A percentile compares a stretch with the other conserved stretches of the same genome.
Evolutionary conservation across 257 asterid species (phyloP).

Genomic region (Solanum rostratum): DNA sequence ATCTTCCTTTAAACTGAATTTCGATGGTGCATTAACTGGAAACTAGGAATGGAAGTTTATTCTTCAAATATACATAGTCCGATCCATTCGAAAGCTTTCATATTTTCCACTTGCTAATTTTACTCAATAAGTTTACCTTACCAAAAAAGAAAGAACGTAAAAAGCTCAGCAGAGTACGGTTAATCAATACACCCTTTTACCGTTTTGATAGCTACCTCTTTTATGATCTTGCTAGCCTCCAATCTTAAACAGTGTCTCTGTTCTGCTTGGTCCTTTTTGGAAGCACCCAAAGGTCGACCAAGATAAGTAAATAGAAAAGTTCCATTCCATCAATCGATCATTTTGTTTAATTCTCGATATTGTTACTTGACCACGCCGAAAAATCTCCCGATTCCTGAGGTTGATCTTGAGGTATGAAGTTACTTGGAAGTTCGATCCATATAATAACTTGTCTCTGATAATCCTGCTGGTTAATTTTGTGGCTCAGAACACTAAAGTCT

Average conservation of each 20-base stretch:
- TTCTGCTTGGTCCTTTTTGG: background rate
- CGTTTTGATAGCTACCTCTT: background rate
- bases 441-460: background rate
- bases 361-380: background rate
- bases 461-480: background rate
- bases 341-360: background rate
- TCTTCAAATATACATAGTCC: background rate
- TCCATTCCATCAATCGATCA: background rate
- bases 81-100: background rate
- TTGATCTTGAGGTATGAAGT: background rate
- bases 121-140: background rate
- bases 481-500: background rate
- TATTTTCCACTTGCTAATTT: background rate
- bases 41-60: background rate
- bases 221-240: background rate
- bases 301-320: background rate
- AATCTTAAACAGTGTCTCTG: background rate
- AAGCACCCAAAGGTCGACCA: background rate
- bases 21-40: background rate
- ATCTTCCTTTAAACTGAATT: background rate
- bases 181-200: background rate
- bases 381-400: background rate
- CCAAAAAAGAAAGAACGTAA: background rate
- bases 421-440: background rate
- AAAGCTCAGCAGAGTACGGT: background rate